Percentiles rank a stretch among this genome's conserved stretches.
phyloP scores from a whole-genome alignment of 202 grass and related monocot genomes.

The Musa balbisiana region DNA sequence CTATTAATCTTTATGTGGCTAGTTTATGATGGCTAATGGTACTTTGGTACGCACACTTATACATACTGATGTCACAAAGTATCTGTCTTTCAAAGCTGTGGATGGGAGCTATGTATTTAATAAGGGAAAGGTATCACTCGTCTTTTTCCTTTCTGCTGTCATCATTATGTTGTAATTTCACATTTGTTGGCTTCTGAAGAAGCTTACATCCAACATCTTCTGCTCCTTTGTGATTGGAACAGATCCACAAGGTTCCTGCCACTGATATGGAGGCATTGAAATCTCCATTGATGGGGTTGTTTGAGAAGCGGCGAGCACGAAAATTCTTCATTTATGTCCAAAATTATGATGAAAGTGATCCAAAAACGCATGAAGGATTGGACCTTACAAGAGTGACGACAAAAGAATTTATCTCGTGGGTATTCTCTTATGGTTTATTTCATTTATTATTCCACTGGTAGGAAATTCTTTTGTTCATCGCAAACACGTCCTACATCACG shows the following conservation, averaged over 20 bases:
- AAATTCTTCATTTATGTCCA: constrained; percentile 79
- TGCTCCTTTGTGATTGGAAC: constrained; percentile 17
- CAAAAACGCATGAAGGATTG: constrained; percentile 58
- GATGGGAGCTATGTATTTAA: constrained; percentile 83
- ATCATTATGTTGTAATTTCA: constrained; percentile 2
- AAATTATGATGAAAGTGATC: constrained; percentile 69
- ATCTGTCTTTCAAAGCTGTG: constrained; percentile 71
- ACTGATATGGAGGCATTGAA: constrained; percentile 76
- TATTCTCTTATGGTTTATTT: not conserved
- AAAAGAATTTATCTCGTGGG: constrained; percentile 58
- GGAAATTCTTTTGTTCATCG: not conserved
- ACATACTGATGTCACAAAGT: constrained; percentile 80
- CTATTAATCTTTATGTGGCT: constrained; percentile 10
- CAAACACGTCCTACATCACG: not conserved
- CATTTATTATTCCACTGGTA: not conserved
- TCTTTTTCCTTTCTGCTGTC: not conserved
- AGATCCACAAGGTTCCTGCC: constrained; percentile 73
- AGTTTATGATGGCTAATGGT: constrained; percentile 93
- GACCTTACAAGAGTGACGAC: constrained; percentile 61
- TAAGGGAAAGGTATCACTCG: constrained; percentile 61
- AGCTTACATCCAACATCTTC: constrained; percentile 18
- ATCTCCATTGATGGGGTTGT: constrained; percentile 71
- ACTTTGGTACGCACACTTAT: constrained; percentile 69
- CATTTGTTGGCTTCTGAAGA: not conserved
- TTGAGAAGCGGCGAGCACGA: constrained; percentile 70